Percentiles rank a stretch among this genome's conserved stretches.
These are phyloP conservation scores for Rhizopogon vinicolor DNA, from an alignment of 768 basidiomycete genomes.

Conservation along the genomic window DNA sequence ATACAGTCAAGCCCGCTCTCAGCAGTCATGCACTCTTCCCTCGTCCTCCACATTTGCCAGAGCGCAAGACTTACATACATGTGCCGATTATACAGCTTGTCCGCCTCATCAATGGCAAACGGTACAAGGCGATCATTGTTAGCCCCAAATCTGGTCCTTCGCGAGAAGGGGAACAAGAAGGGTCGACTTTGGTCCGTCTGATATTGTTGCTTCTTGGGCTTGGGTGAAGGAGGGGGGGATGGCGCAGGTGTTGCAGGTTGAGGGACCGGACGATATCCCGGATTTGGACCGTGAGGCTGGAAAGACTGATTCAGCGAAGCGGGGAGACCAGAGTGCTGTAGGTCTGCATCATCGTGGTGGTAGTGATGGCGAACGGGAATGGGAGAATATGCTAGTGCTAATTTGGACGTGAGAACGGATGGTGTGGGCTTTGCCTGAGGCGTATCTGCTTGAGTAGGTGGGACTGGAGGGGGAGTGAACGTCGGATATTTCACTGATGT, in stretches of 20 bases:
- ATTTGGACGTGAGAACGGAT: conserved; percentile 47
- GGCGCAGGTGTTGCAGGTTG: conserved; percentile 90
- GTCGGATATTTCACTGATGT: conserved; percentile 96
- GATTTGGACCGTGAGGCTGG: conserved; percentile 20
- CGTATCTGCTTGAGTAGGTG: conserved; percentile 28
- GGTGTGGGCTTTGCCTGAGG: conserved; percentile 25
- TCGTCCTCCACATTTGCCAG: conserved; percentile 91
- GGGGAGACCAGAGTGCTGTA: conserved; percentile 37
- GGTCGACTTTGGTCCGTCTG: conserved; percentile 95
- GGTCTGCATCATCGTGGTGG: conserved; percentile 74
- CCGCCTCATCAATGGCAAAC: conserved; percentile 94
- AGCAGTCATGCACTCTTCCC: conserved; percentile 91
- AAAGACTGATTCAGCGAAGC: conserved; percentile 30
- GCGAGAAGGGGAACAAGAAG: conserved; percentile 93
- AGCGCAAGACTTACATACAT: conserved; percentile 87
- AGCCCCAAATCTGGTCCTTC: conserved; percentile 40
- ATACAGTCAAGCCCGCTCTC: conserved; percentile 88
- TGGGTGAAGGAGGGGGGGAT: conserved; percentile 76
- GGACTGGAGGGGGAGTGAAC: conserved; percentile 60
- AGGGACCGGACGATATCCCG: conserved; percentile 34
- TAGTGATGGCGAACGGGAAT: conserved; percentile 94
- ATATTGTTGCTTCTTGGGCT: conserved; percentile 97
- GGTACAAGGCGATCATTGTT: conserved; percentile 75
- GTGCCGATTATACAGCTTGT: conserved; percentile 82
- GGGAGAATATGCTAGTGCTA: conserved; percentile 89